Evolutionary conservation across 805 yeast species (phyloP), one percentile per base, ranked within the genome.

Genomic region (Candida orba): DNA sequence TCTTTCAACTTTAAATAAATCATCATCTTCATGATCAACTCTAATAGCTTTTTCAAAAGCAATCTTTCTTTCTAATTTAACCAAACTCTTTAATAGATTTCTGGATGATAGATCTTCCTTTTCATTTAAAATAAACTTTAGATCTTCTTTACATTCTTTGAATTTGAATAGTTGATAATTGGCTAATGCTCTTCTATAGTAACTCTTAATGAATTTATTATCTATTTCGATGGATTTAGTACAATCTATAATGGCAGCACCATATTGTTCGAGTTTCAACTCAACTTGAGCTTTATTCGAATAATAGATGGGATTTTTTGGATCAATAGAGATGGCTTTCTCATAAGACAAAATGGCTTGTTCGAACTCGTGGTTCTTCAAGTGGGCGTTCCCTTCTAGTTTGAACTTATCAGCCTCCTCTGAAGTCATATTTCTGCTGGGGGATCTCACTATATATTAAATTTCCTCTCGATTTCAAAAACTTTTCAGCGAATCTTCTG

Each of bases 231-330:
- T 71, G 2, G 97, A 86, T 36, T 67, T 65, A 30, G 80, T 75
- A 53, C 95, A 81, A 60, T 90, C 96, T n/a, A 63, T 68, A 3
- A 90, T 74, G 1, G 96, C 95, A 42, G 78, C 70, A 4, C 96
- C 98, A 60, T 83, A 90, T 54, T 81, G 82, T 60, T 91, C 99
- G 44, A 81, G 62, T 56, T 88, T 86, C 57, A 91, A 78, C 52
- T 89, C 82, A 1, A 88, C 95, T 60, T 88, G 89, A 0, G 98
- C 96, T 50, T 96, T 72, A 64, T 91, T 91, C 9, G 96, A 81
- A 58, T 71, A 87, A 49, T 82, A 79, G 29, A 81, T 72, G 2
- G 85, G 77, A 41, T 81, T 79, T 12, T 31, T 13, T 12, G 72
- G 62, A 51, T 82, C 82, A 13, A 82, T 51, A 25, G 72, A 81